Evolutionary conservation across 139 green algal genomes (phyloP).

Genomic region (Ostreobium quekettii): DNA sequence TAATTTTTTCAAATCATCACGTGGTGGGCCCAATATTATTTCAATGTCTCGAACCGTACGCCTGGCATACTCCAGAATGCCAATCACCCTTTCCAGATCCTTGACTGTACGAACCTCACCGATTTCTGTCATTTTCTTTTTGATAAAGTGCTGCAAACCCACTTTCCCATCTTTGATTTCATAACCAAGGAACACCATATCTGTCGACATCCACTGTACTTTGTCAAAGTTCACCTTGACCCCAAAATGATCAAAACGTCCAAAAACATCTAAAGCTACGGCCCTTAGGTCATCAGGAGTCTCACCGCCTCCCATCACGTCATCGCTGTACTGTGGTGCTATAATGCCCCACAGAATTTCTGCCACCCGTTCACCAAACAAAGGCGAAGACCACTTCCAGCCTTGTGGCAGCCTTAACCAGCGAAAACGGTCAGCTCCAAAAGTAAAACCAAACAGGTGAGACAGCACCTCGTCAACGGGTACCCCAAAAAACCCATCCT

Average conservation of each 20-base stretch:
- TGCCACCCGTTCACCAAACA: conserved; percentile 14
- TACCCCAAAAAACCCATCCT: conserved; percentile 16
- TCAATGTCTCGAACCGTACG: neutral
- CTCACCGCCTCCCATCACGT: conserved; percentile 2
- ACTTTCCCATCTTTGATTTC: neutral
- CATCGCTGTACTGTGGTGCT: conserved; percentile 2
- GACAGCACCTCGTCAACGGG: neutral
- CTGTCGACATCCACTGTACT: neutral
- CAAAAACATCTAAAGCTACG: neutral
- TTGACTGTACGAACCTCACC: neutral
- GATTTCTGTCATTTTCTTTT: neutral
- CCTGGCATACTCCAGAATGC: conserved; percentile 5
- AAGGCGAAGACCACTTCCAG: conserved; percentile 2
- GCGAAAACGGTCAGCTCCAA: neutral
- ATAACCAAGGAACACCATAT: conserved; percentile 7
- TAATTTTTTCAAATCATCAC: neutral
- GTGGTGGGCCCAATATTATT: neutral
- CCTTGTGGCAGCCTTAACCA: conserved; percentile 16
- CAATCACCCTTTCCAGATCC: conserved; percentile 12
- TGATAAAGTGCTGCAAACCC: neutral
- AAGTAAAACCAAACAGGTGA: conserved; percentile 6
- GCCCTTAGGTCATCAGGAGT: neutral
- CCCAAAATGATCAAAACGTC: conserved; percentile 2
- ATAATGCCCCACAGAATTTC: conserved; percentile 9
- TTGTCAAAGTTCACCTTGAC: conserved; percentile 18